Evolutionary conservation across 2,329 filamentous ascomycete species (phyloP), one percentile per base, ranked within the genome.

Genomic region (Epicoccum nigrum): DNA sequence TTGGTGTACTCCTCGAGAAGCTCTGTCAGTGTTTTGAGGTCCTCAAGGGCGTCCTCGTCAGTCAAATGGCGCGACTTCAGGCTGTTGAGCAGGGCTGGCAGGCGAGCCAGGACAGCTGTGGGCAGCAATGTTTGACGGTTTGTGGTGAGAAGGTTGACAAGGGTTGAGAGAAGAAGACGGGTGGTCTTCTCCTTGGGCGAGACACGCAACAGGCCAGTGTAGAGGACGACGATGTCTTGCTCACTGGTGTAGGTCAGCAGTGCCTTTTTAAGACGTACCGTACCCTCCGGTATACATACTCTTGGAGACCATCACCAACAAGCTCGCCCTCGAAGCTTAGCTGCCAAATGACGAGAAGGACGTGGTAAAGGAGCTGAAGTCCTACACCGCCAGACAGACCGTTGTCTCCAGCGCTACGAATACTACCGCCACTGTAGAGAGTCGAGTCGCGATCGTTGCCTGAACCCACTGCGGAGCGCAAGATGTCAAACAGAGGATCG

Each of bases 151-250:
- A 99, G 86, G 75, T 96, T 97, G 71, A 88, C 84, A 32, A 99
- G 83, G 7, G 93, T 97, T 8, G 92, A 92, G 35, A 97, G 82
- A 37, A 97, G 84, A 45, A 99, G 83, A 23, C 94, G 87, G 0
- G 93, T 97, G 1, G 93, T 97, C 81, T 99, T 99, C 73, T 97
- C 94, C 75, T 99, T 99, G 35, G 93, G 92, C 2, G 94, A 97
- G 33, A 96, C 81, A 46, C 92, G 88, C 47, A 99, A 81, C 30
- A 99, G 86, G 60, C 95, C 89, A n/a, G 90, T 92, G 74, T 96
- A 97, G 35, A 97, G 84, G 38, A 92, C 83, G 57, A 97, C 83
- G 61, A 97, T 88, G 68, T 97, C 92, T 76, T 96, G 91, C 75
- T 97, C 92, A 63, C 92, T 96, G 40, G 7, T 16, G 12, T 16